Conservation (phyloP, 345 rosid species). For the Eucalyptus polybractea region DNA sequence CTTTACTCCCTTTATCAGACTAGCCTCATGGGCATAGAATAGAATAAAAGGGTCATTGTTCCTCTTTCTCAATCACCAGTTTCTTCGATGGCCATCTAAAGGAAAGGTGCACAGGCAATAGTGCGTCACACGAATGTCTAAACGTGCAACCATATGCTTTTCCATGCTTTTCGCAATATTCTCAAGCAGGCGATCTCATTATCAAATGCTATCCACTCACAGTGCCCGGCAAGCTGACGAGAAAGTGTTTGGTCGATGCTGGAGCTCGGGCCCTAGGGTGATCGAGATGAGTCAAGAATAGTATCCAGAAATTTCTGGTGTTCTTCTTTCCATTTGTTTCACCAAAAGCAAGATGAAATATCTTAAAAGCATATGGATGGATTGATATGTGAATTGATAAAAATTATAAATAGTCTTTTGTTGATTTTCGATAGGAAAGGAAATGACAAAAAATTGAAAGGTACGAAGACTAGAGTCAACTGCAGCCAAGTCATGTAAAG, state of each 20-base stretch:
- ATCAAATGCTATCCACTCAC: background rate
- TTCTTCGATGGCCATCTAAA: background rate
- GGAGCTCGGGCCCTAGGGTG: background rate
- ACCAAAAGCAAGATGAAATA: background rate
- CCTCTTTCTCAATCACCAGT: background rate
- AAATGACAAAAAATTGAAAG: background rate
- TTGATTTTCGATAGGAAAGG: background rate
- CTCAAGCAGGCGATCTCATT: background rate
- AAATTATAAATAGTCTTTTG: fast-evolving
- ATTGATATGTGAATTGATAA: background rate
- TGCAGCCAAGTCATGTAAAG: background rate
- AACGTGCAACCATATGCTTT: background rate
- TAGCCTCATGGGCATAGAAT: background rate
- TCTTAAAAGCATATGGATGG: fast-evolving
- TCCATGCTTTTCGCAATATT: background rate
- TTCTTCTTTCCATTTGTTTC: background rate
- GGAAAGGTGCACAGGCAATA: background rate
- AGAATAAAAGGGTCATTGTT: background rate
- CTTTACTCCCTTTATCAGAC: background rate
- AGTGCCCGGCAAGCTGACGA: background rate
- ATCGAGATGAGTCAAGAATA: background rate
- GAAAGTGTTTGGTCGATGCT: background rate
- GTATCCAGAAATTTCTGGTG: background rate
- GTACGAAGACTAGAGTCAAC: background rate
- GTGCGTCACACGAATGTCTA: background rate